Evolutionary conservation across 2,329 filamentous ascomycete genomes (phyloP).

Genomic region (Ustulina deusta): DNA sequence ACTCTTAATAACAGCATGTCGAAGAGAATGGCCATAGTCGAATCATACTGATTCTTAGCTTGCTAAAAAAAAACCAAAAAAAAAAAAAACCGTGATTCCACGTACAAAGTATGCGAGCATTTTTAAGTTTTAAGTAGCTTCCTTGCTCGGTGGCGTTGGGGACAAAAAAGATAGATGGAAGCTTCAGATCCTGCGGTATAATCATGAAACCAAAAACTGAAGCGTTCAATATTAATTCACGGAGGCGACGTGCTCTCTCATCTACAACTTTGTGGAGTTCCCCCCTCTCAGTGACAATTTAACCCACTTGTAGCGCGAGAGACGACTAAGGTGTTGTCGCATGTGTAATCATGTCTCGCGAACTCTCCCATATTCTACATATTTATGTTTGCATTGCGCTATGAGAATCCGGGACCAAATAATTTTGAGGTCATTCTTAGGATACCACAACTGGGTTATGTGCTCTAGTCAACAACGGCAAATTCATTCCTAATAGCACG

Average conservation of each 20-base stretch:
- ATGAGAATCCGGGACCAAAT: too few species aligned
- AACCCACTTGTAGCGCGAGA: neutral
- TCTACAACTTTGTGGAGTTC: neutral
- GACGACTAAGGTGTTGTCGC: neutral
- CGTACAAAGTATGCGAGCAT: slow-evolving; percentile 17
- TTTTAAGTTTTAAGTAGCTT: too few species aligned
- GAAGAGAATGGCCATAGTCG: slow-evolving; percentile 68
- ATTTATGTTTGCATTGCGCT: neutral
- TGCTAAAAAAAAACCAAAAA: slow-evolving; percentile 28
- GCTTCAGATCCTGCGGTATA: slow-evolving; percentile 13
- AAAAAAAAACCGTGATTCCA: too few species aligned
- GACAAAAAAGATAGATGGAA: slow-evolving; percentile 24
- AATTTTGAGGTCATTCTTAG: neutral
- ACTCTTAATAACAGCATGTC: slow-evolving; percentile 66
- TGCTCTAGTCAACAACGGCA: neutral
- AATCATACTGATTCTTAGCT: slow-evolving; percentile 37
- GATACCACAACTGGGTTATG: neutral
- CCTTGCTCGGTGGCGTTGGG: slow-evolving; percentile 24
- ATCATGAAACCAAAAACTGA: slow-evolving; percentile 17
- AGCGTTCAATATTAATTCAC: slow-evolving; percentile 20
- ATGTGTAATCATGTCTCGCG: neutral
- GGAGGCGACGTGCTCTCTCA: neutral
- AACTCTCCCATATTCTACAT: neutral
- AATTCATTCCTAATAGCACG: neutral
- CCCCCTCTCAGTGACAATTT: neutral